Percentiles rank a stretch among this genome's conserved stretches.
These are phyloP conservation scores for Hymenoscyphus occultus DNA, from an alignment of 2,329 filamentous ascomycete genomes.

Conservation along the genomic window DNA sequence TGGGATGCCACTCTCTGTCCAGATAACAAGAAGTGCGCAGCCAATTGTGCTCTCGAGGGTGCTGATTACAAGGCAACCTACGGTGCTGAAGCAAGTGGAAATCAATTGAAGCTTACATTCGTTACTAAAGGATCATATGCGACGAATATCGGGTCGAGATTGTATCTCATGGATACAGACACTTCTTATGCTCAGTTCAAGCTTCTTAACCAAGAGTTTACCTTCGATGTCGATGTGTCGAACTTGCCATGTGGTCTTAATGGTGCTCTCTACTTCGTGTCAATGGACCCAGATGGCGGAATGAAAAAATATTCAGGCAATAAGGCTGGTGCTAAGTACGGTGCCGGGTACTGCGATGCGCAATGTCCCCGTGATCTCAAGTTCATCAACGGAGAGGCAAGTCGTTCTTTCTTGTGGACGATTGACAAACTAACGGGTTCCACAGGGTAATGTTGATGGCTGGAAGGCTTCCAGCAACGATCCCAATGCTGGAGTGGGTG, in stretches of 20 bases:
- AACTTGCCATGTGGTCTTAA: slow-evolving; percentile 69
- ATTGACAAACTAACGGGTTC: background rate
- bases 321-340: slow-evolving; percentile 56
- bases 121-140: slow-evolving; percentile 45
- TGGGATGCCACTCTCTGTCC: slow-evolving; percentile 43
- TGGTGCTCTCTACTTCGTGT: slow-evolving; percentile 64
- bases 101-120: slow-evolving; percentile 53
- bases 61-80: slow-evolving; percentile 51
- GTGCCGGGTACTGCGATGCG: slow-evolving; percentile 62
- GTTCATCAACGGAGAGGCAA: slow-evolving; percentile 51
- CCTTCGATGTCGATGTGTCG: slow-evolving; percentile 69
- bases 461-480: slow-evolving; percentile 49
- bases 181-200: slow-evolving; percentile 63
- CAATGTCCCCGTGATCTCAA: slow-evolving; percentile 53
- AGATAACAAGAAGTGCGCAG: slow-evolving; percentile 43
- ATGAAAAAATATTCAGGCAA: slow-evolving; percentile 48
- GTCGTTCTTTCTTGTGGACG: slow-evolving; percentile 18
- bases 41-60: slow-evolving; percentile 52
- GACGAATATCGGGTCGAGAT: slow-evolving; percentile 52
- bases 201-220: slow-evolving; percentile 65
- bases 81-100: slow-evolving; percentile 51
- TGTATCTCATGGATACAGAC: slow-evolving; percentile 58
- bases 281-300: slow-evolving; percentile 63
- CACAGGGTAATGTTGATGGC: slow-evolving; percentile 50
- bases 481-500: slow-evolving; percentile 50